Percentiles rank a stretch among this genome's conserved stretches.
Evolutionary conservation across 495 filamentous ascomycete species (phyloP).

Genomic region (Xylaria palmicola): DNA sequence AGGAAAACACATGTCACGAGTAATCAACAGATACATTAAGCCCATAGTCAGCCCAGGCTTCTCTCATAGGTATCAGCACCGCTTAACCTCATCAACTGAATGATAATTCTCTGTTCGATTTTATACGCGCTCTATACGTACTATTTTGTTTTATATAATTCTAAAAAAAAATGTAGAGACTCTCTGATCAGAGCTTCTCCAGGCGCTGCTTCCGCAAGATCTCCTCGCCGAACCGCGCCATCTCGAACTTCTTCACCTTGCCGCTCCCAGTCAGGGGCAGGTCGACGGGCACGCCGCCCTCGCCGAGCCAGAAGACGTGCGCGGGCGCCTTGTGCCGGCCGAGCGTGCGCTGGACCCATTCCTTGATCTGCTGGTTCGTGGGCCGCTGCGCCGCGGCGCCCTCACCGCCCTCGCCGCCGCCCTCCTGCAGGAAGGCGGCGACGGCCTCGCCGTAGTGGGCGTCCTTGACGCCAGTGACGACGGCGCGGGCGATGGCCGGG

Average conservation of each 20-base stretch:
- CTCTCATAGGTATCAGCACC: too few species aligned
- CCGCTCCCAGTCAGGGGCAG: conserved; percentile 69
- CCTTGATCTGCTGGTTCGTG: conserved; percentile 50
- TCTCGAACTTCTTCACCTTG: conserved; percentile 68
- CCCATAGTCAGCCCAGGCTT: too few species aligned
- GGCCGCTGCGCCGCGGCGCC: conserved; percentile 34
- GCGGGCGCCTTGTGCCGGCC: conserved; percentile 67
- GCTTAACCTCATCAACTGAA: too few species aligned
- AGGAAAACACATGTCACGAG: too few species aligned
- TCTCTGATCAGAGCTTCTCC: conserved; percentile 34
- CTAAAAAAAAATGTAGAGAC: neutral
- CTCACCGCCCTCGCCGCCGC: too few species aligned
- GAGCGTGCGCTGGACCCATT: conserved; percentile 59
- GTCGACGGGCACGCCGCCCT: conserved; percentile 53
- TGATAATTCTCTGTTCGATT: too few species aligned
- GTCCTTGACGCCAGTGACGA: conserved; percentile 64
- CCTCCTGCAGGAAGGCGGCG: conserved; percentile 58
- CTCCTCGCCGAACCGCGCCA: conserved; percentile 56
- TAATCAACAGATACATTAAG: too few species aligned
- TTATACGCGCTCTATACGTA: neutral
- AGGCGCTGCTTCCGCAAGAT: conserved; percentile 41
- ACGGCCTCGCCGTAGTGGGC: conserved; percentile 67
- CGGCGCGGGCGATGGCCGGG: conserved; percentile 52
- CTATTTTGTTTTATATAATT: neutral
- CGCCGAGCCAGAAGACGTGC: conserved; percentile 64